Evolutionary conservation across 441 rosid genomes (phyloP).

Genomic region (Bruguiera hainesii): DNA sequence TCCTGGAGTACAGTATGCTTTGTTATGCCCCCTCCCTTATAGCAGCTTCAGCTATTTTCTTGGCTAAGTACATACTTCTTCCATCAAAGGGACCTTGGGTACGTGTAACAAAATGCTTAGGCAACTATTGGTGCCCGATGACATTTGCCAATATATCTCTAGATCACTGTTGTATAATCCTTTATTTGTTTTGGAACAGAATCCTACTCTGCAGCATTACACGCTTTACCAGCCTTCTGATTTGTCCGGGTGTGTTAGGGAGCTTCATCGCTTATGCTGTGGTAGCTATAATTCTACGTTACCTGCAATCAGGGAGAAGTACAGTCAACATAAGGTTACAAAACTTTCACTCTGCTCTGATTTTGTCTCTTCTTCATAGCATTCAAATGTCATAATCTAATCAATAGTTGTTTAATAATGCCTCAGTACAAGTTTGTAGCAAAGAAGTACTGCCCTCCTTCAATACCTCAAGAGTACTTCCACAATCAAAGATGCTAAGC

Average conservation of each 20-base stretch:
- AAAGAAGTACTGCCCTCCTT: conserved; percentile 70
- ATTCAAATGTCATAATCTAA: not conserved
- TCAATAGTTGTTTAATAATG: conserved; percentile 7
- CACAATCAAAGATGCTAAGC: conserved; percentile 27
- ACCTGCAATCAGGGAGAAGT: conserved; percentile 85
- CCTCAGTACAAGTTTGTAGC: conserved; percentile 84
- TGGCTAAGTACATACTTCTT: conserved; percentile 61
- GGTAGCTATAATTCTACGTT: conserved; percentile 44
- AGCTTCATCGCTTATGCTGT: conserved; percentile 59
- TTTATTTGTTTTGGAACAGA: conserved; percentile 38
- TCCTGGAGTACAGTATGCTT: conserved; percentile 79
- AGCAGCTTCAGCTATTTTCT: conserved; percentile 83
- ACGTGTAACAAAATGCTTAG: conserved; percentile 13
- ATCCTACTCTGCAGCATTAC: conserved; percentile 77
- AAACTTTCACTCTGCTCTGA: not conserved
- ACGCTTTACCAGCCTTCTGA: conserved; percentile 67
- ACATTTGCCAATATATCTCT: not conserved
- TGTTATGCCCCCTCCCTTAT: conserved; percentile 69
- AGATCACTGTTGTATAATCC: conserved; percentile 2
- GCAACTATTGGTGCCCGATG: not conserved
- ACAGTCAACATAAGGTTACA: conserved; percentile 82
- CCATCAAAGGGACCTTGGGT: conserved; percentile 88
- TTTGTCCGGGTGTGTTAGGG: conserved; percentile 60
- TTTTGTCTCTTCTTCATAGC: not conserved
- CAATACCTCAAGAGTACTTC: conserved; percentile 70